These are phyloP conservation scores for Juncus inflexus DNA, from an alignment of 176 grass and related monocot genomes.

Conservation along the genomic window DNA sequence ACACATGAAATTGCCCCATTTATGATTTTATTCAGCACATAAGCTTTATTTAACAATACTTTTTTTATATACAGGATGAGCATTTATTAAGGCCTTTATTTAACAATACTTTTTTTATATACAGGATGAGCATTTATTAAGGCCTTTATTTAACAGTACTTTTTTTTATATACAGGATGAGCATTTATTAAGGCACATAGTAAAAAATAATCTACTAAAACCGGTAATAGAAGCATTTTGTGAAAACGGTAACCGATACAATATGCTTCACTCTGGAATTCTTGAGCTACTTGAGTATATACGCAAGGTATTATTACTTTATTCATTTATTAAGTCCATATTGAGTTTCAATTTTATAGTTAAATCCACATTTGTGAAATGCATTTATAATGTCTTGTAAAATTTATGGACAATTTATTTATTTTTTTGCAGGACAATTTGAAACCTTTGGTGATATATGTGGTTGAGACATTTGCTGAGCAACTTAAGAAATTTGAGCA, in stretches of 20 bases:
- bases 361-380: no score
- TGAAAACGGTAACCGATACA: slow-evolving; percentile 75
- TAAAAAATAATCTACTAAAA: slow-evolving; percentile 65
- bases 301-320: slow-evolving; percentile 47
- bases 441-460: slow-evolving; percentile 54
- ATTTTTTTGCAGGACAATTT: slow-evolving; percentile 63
- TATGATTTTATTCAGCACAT: no score
- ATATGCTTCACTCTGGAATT: slow-evolving; percentile 71
- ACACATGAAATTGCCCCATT: no score
- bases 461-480: slow-evolving; percentile 51
- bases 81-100: no score
- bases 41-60: neutral
- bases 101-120: slow-evolving; percentile 22
- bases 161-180: slow-evolving; percentile 59
- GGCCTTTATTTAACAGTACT: neutral
- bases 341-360: no score
- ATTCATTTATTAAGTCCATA: neutral
- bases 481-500: slow-evolving; percentile 58
- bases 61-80: slow-evolving; percentile 55
- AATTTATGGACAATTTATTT: neutral
- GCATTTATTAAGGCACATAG: slow-evolving; percentile 59
- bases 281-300: slow-evolving; percentile 82
- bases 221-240: slow-evolving; percentile 67
- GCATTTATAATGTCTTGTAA: no score
- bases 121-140: no score